Percentiles rank a stretch among this genome's conserved stretches.
These are phyloP conservation scores for Metarhizium anisopliae DNA, from an alignment of 2,329 filamentous ascomycete species.

Conservation along the genomic window DNA sequence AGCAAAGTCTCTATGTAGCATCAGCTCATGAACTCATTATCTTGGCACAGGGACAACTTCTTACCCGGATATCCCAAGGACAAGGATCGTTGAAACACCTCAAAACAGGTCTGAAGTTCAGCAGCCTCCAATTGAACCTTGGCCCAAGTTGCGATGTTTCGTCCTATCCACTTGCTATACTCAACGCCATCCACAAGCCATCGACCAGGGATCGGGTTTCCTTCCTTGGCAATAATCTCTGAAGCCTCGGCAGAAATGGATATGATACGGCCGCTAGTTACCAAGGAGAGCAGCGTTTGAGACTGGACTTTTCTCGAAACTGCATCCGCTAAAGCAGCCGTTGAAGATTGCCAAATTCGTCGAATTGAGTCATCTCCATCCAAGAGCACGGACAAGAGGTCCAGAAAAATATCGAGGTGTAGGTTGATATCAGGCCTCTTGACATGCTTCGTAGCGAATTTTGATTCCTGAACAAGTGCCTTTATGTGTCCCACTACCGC, in stretches of 20 bases:
- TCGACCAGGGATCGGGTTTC: constrained; percentile 11
- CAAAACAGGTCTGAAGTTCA: constrained; percentile 32
- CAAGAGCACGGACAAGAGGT: constrained; percentile 35
- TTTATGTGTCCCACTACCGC: constrained; percentile 64
- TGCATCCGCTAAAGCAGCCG: constrained; percentile 11
- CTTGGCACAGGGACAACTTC: not conserved
- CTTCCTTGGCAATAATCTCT: constrained; percentile 31
- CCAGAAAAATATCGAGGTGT: constrained; percentile 34
- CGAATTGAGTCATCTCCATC: constrained; percentile 25
- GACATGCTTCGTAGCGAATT: constrained; percentile 24
- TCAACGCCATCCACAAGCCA: constrained; percentile 59
- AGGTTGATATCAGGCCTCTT: constrained; percentile 33
- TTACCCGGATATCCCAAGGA: constrained; percentile 66
- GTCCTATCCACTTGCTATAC: constrained; percentile 65
- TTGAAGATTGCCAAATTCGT: constrained; percentile 29
- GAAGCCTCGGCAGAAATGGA: constrained; percentile 48
- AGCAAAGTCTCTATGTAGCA: constrained; percentile 31
- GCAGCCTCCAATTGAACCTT: constrained; percentile 22
- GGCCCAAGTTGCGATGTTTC: constrained; percentile 45
- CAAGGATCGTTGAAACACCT: constrained; percentile 50
- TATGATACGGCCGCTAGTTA: constrained; percentile 40
- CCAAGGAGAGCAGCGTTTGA: constrained; percentile 30
- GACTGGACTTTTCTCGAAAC: constrained; percentile 21
- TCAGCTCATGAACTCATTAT: constrained; percentile 5
- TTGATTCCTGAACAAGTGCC: constrained; percentile 46